Percentiles rank a stretch among this genome's conserved stretches.
These are phyloP conservation scores for Blastocystis sp. DNA, from an alignment of 352 stramenopile genomes.

Conservation along the genomic window DNA sequence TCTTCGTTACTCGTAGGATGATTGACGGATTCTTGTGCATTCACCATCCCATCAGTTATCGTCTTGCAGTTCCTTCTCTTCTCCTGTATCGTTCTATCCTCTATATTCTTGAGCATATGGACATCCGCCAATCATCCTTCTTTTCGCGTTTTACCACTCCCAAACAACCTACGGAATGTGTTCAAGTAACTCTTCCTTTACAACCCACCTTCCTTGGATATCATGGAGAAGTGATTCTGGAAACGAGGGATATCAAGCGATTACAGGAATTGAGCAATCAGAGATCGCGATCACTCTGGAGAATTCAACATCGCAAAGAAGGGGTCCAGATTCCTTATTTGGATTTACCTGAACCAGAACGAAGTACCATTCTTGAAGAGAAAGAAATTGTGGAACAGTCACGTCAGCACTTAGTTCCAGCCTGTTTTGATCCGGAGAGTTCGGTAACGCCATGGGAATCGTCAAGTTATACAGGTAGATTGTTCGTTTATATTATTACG, in stretches of 20 bases:
- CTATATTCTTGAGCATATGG: neutral
- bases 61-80: neutral
- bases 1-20: neutral
- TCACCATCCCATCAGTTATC: conserved; percentile 2
- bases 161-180: neutral
- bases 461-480: neutral
- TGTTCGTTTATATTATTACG: neutral
- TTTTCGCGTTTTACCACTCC: neutral
- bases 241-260: neutral
- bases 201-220: conserved; percentile 1
- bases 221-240: conserved; percentile 24
- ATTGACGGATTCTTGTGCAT: neutral
- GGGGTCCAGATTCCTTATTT: neutral
- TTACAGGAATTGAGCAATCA: neutral
- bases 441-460: neutral
- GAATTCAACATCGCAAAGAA: neutral
- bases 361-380: neutral
- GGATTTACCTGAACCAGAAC: neutral
- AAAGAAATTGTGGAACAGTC: neutral
- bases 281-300: neutral
- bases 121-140: neutral
- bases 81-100: neutral
- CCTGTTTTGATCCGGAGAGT: neutral
- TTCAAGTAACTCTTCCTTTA: neutral
- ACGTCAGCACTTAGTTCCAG: neutral